Percentiles rank a stretch among this genome's conserved stretches.
Conservation (phyloP, 257 asterid genomes). For the Penstemon newberryi region DNA sequence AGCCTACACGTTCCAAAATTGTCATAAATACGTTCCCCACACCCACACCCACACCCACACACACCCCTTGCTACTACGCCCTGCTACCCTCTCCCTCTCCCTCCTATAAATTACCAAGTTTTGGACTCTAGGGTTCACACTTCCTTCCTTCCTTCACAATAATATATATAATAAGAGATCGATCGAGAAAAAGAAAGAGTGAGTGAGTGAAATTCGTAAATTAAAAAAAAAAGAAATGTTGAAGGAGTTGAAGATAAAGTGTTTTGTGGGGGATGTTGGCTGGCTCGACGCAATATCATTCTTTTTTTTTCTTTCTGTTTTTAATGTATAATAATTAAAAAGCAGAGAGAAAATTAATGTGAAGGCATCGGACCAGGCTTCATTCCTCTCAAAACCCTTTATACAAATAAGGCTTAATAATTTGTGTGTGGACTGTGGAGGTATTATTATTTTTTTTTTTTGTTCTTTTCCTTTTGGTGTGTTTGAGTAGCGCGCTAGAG, state of each 20-base stretch:
- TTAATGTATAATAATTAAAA: background rate
- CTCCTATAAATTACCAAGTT: constrained; percentile 44
- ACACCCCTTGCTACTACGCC: background rate
- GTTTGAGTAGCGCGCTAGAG: background rate
- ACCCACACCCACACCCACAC: background rate
- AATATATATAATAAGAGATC: too few species aligned
- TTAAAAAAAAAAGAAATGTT: background rate
- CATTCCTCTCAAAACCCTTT: constrained; percentile 31
- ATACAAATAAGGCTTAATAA: too few species aligned
- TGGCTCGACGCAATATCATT: constrained; percentile 65
- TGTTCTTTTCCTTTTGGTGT: background rate
- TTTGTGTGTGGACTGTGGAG: too few species aligned
- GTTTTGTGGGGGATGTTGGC: constrained; percentile 81
- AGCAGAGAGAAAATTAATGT: background rate
- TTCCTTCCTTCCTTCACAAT: too few species aligned
- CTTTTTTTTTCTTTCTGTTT: background rate
- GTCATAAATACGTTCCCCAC: constrained; percentile 14
- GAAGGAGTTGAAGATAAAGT: constrained; percentile 21
- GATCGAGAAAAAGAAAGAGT: background rate
- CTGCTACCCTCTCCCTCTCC: constrained; percentile 13
- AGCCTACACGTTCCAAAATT: constrained; percentile 24
- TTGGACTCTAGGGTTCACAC: constrained; percentile 36
- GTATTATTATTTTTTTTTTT: background rate
- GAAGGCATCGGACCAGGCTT: constrained; percentile 69
- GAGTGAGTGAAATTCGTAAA: background rate